Evolutionary conservation across 768 basidiomycete species (phyloP).

Genomic region (Pulveroboletus ravenelii): DNA sequence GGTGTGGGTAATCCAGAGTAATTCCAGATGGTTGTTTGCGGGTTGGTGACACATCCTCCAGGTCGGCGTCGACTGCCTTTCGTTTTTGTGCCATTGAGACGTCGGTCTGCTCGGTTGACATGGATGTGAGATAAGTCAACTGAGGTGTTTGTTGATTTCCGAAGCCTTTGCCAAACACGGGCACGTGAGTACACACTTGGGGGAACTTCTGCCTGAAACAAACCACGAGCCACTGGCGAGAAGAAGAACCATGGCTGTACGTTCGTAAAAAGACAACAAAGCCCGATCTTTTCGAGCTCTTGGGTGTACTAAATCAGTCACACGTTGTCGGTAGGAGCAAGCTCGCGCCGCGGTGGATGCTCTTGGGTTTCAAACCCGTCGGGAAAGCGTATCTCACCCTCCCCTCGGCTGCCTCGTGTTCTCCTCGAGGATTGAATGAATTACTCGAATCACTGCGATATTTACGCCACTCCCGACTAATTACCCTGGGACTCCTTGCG

Average conservation of each 20-base stretch:
- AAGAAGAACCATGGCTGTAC: too few species aligned
- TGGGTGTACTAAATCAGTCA: conserved; percentile 1
- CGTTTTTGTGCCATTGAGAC: conserved; percentile 26
- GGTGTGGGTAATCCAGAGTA: conserved; percentile 22
- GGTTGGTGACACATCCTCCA: conserved; percentile 3
- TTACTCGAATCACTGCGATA: conserved; percentile 10
- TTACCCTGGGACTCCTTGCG: not conserved
- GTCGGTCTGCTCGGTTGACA: too few species aligned
- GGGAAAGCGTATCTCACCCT: conserved; percentile 2
- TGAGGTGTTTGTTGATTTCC: conserved; percentile 14
- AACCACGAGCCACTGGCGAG: not conserved
- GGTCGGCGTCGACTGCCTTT: conserved; percentile 18
- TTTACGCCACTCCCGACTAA: conserved; percentile 17
- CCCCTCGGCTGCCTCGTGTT: conserved; percentile 17
- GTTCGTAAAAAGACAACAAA: not conserved
- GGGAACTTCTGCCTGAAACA: not conserved
- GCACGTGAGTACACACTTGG: conserved; percentile 6
- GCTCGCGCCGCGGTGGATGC: not conserved
- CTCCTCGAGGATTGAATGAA: conserved; percentile 21
- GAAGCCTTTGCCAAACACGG: conserved; percentile 23
- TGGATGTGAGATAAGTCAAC: not conserved
- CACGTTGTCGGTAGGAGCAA: not conserved
- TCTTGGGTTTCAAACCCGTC: not conserved
- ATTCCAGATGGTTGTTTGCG: conserved; percentile 1
- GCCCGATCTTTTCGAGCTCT: not conserved